A percentile compares a stretch with the other conserved stretches of the same genome.
Evolutionary conservation across 1,284 basidiomycete genomes (phyloP).

Genomic region (Malassezia furfur): DNA sequence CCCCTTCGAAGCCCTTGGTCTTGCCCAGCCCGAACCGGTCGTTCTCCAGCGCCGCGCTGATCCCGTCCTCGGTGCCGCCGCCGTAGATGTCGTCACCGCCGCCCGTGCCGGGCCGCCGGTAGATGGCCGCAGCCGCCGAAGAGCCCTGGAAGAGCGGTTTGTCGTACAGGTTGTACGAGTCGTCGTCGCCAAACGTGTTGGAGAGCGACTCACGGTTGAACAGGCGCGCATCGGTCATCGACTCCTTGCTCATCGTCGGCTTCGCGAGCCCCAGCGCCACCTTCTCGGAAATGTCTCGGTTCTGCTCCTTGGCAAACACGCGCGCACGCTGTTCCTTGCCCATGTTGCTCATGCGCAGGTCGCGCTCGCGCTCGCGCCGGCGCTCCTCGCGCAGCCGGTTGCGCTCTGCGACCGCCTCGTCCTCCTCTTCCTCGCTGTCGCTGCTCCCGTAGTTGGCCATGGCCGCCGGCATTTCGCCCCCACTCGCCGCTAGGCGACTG

Average conservation of each 20-base stretch:
- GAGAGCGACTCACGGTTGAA: conserved; percentile 90
- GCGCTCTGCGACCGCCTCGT: conserved; percentile 72
- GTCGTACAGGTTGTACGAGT: conserved; percentile 87
- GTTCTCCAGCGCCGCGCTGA: conserved; percentile 75
- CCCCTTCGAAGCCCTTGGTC: conserved; percentile 76
- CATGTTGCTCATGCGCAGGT: conserved; percentile 99
- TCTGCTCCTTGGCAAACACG: conserved; percentile 72
- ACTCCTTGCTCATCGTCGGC: conserved; percentile 75
- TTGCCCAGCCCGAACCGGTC: conserved; percentile 82
- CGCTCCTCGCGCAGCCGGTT: conserved; percentile 87
- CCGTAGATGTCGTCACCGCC: conserved; percentile 53
- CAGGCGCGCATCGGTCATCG: conserved; percentile 87
- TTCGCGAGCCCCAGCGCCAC: conserved; percentile 94
- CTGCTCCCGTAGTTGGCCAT: conserved; percentile 62
- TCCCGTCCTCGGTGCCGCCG: conserved; percentile 87
- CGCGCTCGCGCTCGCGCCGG: conserved; percentile 82
- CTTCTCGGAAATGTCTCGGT: conserved; percentile 98
- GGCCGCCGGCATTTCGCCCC: conserved; percentile 60
- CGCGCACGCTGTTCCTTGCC: conserved; percentile 91
- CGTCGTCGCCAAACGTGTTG: conserved; percentile 73
- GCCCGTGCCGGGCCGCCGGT: conserved; percentile 67
- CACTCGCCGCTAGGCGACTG: conserved; percentile 14
- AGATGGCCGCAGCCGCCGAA: conserved; percentile 90
- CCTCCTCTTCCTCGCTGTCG: conserved; percentile 52
- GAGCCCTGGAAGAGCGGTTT: conserved; percentile 90